Evolutionary conservation across 2,329 filamentous ascomycete genomes (phyloP).

Genomic region (Microsporum canis): DNA sequence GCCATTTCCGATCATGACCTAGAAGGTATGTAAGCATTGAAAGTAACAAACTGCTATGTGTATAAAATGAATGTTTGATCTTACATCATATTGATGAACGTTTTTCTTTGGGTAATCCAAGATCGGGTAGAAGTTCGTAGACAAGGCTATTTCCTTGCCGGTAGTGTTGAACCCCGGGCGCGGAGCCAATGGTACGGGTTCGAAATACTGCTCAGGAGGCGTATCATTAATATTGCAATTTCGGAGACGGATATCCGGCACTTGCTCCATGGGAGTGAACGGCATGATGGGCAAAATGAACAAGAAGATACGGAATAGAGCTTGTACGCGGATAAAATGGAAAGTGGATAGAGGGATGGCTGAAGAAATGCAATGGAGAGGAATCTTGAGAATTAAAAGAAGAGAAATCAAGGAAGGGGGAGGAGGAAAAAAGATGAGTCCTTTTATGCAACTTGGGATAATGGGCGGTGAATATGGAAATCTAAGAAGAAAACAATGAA

Average conservation of each 20-base stretch:
- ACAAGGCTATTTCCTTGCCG: conserved; percentile 45
- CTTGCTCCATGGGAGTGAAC: neutral
- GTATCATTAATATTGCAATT: conserved; percentile 11
- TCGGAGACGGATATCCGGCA: conserved; percentile 3
- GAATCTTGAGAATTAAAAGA: neutral
- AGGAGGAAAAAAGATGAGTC: neutral
- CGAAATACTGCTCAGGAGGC: conserved; percentile 13
- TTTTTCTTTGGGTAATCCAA: conserved; percentile 46
- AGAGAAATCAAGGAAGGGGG: neutral
- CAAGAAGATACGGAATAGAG: neutral
- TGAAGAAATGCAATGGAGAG: neutral
- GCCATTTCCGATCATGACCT: conserved; percentile 57
- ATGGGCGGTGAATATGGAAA: neutral
- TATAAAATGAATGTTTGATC: conserved; percentile 24
- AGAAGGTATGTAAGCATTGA: conserved; percentile 8
- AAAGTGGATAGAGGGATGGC: neutral
- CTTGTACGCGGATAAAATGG: neutral
- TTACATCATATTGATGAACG: conserved; percentile 77
- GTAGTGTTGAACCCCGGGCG: conserved; percentile 49
- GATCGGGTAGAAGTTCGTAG: conserved; percentile 68
- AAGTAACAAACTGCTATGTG: neutral
- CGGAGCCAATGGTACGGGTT: conserved; percentile 22
- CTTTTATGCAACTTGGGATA: conserved; percentile 1
- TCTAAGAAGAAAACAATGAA: neutral
- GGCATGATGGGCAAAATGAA: neutral